phyloP scores from a whole-genome alignment of 768 basidiomycete species.

The Nidularia pulvinata region DNA sequence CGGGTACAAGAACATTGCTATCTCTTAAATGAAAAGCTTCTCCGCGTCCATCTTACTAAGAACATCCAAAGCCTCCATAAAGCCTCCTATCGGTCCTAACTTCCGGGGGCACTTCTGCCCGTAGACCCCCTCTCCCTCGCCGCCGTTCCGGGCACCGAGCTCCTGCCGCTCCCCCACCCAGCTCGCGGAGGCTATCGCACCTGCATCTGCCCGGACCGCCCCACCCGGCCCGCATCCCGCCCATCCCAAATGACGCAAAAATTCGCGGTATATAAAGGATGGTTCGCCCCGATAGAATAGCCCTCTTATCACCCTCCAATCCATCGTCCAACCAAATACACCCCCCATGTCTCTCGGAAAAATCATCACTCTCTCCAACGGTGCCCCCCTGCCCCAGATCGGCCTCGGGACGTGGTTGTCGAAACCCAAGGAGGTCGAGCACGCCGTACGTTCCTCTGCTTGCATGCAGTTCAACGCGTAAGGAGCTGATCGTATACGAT shows the following conservation, averaged over 20 bases:
- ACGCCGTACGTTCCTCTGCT: conserved; percentile 47
- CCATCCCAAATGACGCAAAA: not conserved
- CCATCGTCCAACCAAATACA: not conserved
- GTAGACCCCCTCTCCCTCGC: too few relatives aligned
- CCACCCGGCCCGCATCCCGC: not conserved
- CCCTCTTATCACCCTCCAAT: not conserved
- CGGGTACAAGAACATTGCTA: too few relatives aligned
- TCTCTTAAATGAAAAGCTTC: too few relatives aligned
- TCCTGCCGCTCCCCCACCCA: too few relatives aligned
- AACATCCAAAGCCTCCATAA: too few relatives aligned
- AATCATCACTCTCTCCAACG: conserved; percentile 38
- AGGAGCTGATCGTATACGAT: too few relatives aligned
- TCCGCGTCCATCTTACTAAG: too few relatives aligned
- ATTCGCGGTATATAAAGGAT: not conserved
- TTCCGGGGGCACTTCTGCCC: too few relatives aligned
- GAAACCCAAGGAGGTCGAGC: conserved; percentile 73
- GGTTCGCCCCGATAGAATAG: not conserved
- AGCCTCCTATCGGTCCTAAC: too few relatives aligned
- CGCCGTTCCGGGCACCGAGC: too few relatives aligned
- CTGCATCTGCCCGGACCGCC: not conserved
- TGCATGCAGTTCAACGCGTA: conserved; percentile 3
- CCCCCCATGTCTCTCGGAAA: conserved; percentile 40
- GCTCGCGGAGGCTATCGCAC: too few relatives aligned
- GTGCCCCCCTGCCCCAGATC: conserved; percentile 66
- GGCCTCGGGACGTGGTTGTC: conserved; percentile 87